Evolutionary conservation across 495 filamentous ascomycete genomes (phyloP).

Genomic region (Tuber borchii): DNA sequence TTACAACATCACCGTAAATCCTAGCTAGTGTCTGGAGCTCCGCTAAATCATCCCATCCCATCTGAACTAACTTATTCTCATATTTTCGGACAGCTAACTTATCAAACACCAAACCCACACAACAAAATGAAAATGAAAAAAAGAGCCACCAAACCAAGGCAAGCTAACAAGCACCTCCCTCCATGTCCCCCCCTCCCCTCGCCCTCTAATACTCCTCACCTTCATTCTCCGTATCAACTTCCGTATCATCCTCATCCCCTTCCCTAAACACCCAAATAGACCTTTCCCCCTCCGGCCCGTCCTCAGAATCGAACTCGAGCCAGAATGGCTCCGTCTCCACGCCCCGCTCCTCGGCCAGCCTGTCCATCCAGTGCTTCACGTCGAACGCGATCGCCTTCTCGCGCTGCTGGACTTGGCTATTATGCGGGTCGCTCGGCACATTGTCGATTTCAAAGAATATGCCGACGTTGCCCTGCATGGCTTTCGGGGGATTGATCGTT

Average conservation of each 20-base stretch:
- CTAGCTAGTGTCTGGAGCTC: not conserved
- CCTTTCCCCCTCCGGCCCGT: conserved; percentile 2
- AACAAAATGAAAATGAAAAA: not conserved
- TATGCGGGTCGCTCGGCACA: not conserved
- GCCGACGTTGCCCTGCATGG: not conserved
- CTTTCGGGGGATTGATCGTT: not conserved
- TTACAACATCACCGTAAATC: not conserved
- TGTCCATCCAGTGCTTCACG: not conserved
- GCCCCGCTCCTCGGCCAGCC: not conserved
- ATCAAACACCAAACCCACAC: not conserved
- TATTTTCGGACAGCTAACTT: not conserved
- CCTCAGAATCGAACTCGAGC: conserved; percentile 13
- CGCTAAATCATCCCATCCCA: not conserved
- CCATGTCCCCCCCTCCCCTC: not conserved
- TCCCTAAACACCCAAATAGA: conserved; percentile 19
- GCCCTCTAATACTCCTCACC: conserved; percentile 7
- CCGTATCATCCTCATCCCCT: not conserved
- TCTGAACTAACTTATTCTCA: not conserved
- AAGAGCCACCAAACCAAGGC: not conserved
- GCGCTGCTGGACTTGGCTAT: not conserved
- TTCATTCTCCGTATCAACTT: not conserved
- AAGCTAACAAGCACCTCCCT: not conserved
- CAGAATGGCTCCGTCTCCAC: conserved; percentile 11
- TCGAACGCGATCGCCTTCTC: conserved; percentile 12
- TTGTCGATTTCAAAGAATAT: conserved; percentile 3